Conservation (phyloP, 805 yeast genomes). For the Saccharomycopsis olivae region DNA sequence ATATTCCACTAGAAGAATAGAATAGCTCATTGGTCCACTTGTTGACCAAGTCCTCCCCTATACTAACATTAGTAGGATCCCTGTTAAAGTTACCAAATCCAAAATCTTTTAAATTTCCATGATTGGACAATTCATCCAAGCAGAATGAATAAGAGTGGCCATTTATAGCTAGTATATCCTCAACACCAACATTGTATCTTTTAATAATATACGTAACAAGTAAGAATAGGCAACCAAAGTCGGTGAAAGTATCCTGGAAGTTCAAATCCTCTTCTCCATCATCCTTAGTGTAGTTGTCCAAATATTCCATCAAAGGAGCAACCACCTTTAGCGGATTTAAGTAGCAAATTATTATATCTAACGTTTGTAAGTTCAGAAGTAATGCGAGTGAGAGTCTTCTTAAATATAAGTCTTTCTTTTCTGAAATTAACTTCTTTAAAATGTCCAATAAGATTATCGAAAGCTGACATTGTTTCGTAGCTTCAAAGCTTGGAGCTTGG, state of each 20-base stretch:
- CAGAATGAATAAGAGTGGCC: constrained; percentile 7
- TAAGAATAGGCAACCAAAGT: constrained; percentile 52
- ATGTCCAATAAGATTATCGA: constrained; percentile 28
- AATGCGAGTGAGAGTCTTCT: constrained; percentile 44
- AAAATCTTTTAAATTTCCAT: constrained; percentile 9
- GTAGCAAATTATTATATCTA: constrained; percentile 35
- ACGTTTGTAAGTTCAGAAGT: constrained; percentile 31
- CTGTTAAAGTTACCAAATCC: not conserved
- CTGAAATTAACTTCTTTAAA: constrained; percentile 27
- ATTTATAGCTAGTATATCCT: constrained; percentile 18
- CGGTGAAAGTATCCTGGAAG: constrained; percentile 56
- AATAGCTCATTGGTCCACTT: constrained; percentile 78
- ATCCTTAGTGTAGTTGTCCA: constrained; percentile 32
- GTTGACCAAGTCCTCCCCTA: constrained; percentile 28
- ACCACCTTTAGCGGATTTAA: constrained; percentile 34
- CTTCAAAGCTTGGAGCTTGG: constrained; percentile 35
- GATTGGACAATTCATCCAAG: constrained; percentile 10
- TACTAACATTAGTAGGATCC: not conserved
- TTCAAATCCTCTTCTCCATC: constrained; percentile 44
- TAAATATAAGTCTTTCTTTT: constrained; percentile 33
- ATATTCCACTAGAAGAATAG: constrained; percentile 67
- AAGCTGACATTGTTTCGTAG: constrained; percentile 35
- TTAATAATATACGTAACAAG: constrained; percentile 32
- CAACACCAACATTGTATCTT: constrained; percentile 28
- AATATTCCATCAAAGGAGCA: constrained; percentile 35